Evolutionary conservation across 1,139 yeast species (phyloP), one percentile per base, ranked within the genome.

Genomic region (Candida tetrigidarum): DNA sequence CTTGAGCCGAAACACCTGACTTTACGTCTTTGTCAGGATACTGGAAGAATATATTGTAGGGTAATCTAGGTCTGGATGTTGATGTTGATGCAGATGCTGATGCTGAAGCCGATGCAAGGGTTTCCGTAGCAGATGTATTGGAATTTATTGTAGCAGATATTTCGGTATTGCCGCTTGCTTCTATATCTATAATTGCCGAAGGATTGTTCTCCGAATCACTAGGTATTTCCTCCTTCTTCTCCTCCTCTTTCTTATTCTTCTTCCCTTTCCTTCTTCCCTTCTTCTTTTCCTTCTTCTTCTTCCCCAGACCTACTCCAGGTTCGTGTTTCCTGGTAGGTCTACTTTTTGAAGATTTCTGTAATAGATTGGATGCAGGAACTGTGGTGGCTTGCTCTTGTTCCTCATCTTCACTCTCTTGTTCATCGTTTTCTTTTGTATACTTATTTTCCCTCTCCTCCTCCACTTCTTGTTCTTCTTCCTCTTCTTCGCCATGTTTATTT

Each of bases 1-100:
- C 16, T 19, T 41, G 15, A 8, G 16, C 42, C 7, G 46, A 37
- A 29, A 45, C 50, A 26, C 48, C 50, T 15, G 48, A 41, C 19
- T 20, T 42, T n/a, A 33, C 10, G 12, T 40, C 41, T 15, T 40
- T 39, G 3, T 39, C 46, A 7, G 43, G 45, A 30, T 36, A 46
- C 32, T 48, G 49, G 22, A 44, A 16, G 27, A 48, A 48, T 7
- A 37, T 27, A 18, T 37, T 27, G 18, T 37, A 37, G 16, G 39
- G 39, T 19, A 37, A 16, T 27, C 33, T 26, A 12, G 39, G 10
- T 37, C 16, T 37, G 7, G 39, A 37, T 6, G 38, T 35, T 4
- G 38, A 15, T 15, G 28, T 15, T 9, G 38, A 26, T 25, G 30
- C 16, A 6, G 22, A 6, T 22, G 25, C 25, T 10, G 25, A 7